A percentile compares a stretch with the other conserved stretches of the same genome.
These are phyloP conservation scores for Beauveria scarabaeidicola DNA, from an alignment of 2,329 filamentous ascomycete genomes.

Conservation along the genomic window DNA sequence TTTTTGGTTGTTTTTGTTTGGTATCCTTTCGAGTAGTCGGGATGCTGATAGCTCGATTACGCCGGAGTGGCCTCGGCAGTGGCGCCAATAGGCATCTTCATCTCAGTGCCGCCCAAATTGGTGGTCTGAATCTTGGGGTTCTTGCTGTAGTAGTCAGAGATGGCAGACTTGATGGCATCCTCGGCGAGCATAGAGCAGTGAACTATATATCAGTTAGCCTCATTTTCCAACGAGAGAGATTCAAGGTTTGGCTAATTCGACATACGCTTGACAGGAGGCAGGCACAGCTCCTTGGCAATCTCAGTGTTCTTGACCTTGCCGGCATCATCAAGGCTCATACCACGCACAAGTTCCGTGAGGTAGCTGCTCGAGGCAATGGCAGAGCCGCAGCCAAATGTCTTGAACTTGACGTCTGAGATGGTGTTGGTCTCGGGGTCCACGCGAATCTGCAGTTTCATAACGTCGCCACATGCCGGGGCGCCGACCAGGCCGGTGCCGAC, in stretches of 20 bases:
- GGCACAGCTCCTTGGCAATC: conserved; percentile 90
- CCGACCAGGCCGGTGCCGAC: conserved; percentile 90
- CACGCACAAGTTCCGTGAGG: conserved; percentile 88
- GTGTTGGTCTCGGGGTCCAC: conserved; percentile 82
- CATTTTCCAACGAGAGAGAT: not conserved
- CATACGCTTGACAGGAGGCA: conserved; percentile 80
- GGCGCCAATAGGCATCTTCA: conserved; percentile 38
- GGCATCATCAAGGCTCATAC: conserved; percentile 92
- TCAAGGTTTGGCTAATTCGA: conserved; percentile 17
- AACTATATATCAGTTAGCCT: conserved; percentile 41
- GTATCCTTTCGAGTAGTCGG: not conserved
- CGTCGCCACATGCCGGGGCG: conserved; percentile 80
- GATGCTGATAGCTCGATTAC: not conserved
- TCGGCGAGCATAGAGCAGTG: conserved; percentile 90
- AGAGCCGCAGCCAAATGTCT: conserved; percentile 91
- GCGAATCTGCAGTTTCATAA: conserved; percentile 75
- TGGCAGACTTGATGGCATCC: conserved; percentile 85
- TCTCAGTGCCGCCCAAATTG: conserved; percentile 64
- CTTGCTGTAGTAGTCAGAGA: conserved; percentile 84
- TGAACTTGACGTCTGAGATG: conserved; percentile 94
- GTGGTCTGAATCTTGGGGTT: conserved; percentile 49
- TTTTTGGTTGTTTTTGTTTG: not conserved
- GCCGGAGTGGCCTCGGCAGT: conserved; percentile 30
- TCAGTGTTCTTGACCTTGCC: conserved; percentile 91
- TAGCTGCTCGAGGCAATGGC: conserved; percentile 95